Conservation (phyloP, 805 yeast species). For the Cyberlindnera mycetangii region DNA sequence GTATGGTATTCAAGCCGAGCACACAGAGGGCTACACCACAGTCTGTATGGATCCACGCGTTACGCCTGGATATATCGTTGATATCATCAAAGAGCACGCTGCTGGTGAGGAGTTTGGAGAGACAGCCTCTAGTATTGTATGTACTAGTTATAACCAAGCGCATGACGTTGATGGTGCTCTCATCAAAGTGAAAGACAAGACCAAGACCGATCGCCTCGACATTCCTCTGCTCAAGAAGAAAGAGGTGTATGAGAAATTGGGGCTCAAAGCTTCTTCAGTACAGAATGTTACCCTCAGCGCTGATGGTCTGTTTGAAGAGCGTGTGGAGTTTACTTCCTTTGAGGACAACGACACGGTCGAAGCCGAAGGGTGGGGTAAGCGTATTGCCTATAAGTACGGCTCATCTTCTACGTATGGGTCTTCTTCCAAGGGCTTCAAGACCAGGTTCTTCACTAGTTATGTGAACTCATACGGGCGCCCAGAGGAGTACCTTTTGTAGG, state of each 20-base stretch:
- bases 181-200: neutral
- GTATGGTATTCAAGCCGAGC: conserved; percentile 3
- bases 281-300: too few species aligned
- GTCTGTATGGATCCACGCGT: neutral
- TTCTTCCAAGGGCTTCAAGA: too few species aligned
- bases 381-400: too few species aligned
- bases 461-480: too few species aligned
- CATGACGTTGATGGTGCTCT: neutral
- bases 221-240: neutral
- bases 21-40: conserved; percentile 2
- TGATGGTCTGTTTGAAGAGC: too few species aligned
- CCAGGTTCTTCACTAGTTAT: too few species aligned
- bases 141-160: neutral
- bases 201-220: neutral
- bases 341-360: too few species aligned
- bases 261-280: neutral
- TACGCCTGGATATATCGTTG: neutral
- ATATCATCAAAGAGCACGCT: neutral
- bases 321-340: too few species aligned
- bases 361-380: too few species aligned
- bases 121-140: neutral
- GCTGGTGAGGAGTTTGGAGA: neutral
- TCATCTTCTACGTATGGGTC: too few species aligned
- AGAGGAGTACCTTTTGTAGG: too few species aligned
- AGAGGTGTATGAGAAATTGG: neutral